These are phyloP conservation scores for Farysia itapuensis DNA, from an alignment of 1,284 basidiomycete genomes.

Conservation along the genomic window DNA sequence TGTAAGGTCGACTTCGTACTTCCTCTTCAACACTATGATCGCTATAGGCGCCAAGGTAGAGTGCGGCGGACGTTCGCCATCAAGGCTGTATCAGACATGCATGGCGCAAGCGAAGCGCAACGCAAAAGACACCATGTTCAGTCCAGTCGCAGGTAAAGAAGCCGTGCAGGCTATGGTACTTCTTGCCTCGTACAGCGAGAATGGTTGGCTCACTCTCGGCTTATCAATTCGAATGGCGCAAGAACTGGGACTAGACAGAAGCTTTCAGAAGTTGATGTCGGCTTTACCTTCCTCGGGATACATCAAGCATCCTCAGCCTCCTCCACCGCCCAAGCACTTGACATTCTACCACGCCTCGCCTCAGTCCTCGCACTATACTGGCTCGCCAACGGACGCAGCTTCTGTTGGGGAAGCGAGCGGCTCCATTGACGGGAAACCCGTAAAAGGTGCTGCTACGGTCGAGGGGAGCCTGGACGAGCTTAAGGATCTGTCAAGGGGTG, in stretches of 20 bases:
- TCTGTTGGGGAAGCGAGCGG: constrained; percentile 3
- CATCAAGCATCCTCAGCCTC: constrained; percentile 13
- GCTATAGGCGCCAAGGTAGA: constrained; percentile 88
- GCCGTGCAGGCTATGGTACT: constrained; percentile 92
- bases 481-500: constrained; percentile 55
- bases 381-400: constrained; percentile 20
- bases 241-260: constrained; percentile 85
- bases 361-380: constrained; percentile 70
- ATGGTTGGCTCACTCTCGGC: constrained; percentile 87
- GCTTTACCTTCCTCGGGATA: constrained; percentile 9
- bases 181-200: constrained; percentile 87
- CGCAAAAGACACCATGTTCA: constrained; percentile 85
- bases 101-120: constrained; percentile 92
- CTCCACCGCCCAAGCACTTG: constrained; percentile 19
- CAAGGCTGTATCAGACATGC: constrained; percentile 81
- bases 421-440: background rate
- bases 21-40: constrained; percentile 86
- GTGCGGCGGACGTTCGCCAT: constrained; percentile 80
- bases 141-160: constrained; percentile 86
- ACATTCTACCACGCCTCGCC: constrained; percentile 28
- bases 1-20: constrained; percentile 83
- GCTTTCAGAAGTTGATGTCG: constrained; percentile 76
- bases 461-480: constrained; percentile 24
- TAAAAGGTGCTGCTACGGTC: constrained; percentile 8
- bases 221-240: constrained; percentile 92